A percentile compares a stretch with the other conserved stretches of the same genome.
Evolutionary conservation across 179 eudicot species (phyloP).

Genomic region (Silene vulgaris): DNA sequence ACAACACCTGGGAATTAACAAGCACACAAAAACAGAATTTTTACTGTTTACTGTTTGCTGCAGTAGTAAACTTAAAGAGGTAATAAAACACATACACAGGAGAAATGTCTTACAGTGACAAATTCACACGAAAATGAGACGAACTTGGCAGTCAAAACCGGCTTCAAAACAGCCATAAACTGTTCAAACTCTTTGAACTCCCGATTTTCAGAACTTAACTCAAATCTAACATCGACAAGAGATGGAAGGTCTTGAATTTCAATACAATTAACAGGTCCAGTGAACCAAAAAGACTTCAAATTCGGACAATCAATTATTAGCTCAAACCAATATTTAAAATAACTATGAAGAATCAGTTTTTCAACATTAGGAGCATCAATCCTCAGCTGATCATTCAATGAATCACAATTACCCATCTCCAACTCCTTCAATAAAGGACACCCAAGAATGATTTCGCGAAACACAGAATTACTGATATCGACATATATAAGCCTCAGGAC

Average conservation of each 20-base stretch:
- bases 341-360: conserved; percentile 9
- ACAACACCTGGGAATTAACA: conserved; percentile 16
- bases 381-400: background rate
- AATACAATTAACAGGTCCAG: conserved; percentile 14
- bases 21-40: background rate
- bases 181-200: conserved; percentile 20
- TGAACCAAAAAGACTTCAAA: conserved; percentile 15
- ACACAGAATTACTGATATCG: background rate
- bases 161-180: conserved; percentile 4
- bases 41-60: background rate
- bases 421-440: conserved; percentile 20
- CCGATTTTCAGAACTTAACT: background rate
- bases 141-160: background rate
- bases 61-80: background rate
- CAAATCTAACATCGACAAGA: conserved; percentile 11
- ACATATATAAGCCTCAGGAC: conserved; percentile 19
- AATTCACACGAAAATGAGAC: conserved; percentile 17
- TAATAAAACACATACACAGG: background rate
- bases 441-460: conserved; percentile 8
- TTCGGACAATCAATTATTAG: conserved; percentile 13
- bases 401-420: conserved; percentile 13
- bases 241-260: conserved; percentile 18
- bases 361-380: conserved; percentile 15
- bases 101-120: conserved; percentile 16
- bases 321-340: background rate